Conservation (phyloP, 192 early-diverging fungal species). For the Mortierella alpina region DNA sequence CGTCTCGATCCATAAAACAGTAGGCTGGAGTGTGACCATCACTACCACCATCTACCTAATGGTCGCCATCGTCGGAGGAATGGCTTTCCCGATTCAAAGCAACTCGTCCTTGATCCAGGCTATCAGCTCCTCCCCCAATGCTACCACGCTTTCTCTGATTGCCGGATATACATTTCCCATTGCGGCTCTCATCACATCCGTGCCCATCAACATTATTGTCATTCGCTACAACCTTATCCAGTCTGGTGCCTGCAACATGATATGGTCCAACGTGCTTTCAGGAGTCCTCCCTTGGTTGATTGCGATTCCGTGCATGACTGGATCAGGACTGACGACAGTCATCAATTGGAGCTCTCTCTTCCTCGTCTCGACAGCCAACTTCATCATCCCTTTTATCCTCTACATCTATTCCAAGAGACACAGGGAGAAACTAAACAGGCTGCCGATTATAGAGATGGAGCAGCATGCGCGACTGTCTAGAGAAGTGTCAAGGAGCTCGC, state of each 20-base stretch:
- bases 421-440: slow-evolving; percentile 23
- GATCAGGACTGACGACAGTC: slow-evolving; percentile 59
- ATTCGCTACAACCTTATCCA: slow-evolving; percentile 61
- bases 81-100: slow-evolving; percentile 56
- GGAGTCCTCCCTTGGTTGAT: slow-evolving; percentile 32
- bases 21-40: slow-evolving; percentile 62
- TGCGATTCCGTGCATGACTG: slow-evolving; percentile 34
- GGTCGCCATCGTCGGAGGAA: slow-evolving; percentile 61
- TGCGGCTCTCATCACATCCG: slow-evolving; percentile 69
- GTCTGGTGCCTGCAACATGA: slow-evolving; percentile 68
- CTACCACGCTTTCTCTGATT: slow-evolving; percentile 55
- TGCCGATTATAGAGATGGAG: slow-evolving; percentile 8
- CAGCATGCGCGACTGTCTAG: slow-evolving; percentile 4
- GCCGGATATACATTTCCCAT: slow-evolving; percentile 64
- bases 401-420: slow-evolving; percentile 67
- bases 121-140: slow-evolving; percentile 56
- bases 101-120: slow-evolving; percentile 57
- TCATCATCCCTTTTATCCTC: slow-evolving; percentile 73
- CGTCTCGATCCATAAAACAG: slow-evolving; percentile 69
- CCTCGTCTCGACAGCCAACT: slow-evolving; percentile 74
- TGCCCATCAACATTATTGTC: slow-evolving; percentile 79
- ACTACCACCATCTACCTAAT: slow-evolving; percentile 67
- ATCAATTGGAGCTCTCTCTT: slow-evolving; percentile 73
- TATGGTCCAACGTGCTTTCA: slow-evolving; percentile 43
- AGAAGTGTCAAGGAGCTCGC: slow-evolving; percentile 32